Evolutionary conservation across 768 basidiomycete genomes (phyloP).

Genomic region (Daedalea quercina): DNA sequence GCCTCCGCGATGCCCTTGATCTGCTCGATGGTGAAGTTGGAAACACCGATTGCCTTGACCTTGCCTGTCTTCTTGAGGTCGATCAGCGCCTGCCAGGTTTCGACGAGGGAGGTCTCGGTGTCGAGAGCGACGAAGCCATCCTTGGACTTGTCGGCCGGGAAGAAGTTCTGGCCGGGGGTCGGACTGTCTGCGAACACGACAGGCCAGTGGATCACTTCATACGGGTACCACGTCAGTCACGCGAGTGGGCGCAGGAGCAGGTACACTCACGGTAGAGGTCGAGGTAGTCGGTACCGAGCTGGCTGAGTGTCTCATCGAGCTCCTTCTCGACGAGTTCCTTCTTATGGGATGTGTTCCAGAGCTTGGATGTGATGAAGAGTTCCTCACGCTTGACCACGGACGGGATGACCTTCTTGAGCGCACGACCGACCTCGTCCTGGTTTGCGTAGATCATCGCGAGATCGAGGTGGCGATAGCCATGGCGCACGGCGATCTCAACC

Average conservation of each 20-base stretch:
- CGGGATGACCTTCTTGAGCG: slow-evolving; percentile 71
- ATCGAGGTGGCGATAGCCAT: slow-evolving; percentile 83
- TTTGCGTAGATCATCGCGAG: slow-evolving; percentile 76
- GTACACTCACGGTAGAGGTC: slow-evolving; percentile 38
- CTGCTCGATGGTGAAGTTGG: slow-evolving; percentile 68
- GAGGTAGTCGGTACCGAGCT: slow-evolving; percentile 70
- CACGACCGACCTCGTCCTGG: slow-evolving; percentile 64
- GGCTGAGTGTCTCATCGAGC: slow-evolving; percentile 67
- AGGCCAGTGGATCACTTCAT: slow-evolving; percentile 73
- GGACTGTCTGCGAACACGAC: slow-evolving; percentile 41
- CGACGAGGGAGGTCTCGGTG: slow-evolving; percentile 50
- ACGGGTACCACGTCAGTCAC: too few relatives aligned
- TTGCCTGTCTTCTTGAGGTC: slow-evolving; percentile 62
- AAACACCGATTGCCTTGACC: slow-evolving; percentile 72
- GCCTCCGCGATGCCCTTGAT: slow-evolving; percentile 61
- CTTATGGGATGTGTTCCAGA: slow-evolving; percentile 74
- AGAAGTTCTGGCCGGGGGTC: slow-evolving; percentile 43
- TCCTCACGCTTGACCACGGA: slow-evolving; percentile 75
- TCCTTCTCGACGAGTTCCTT: slow-evolving; percentile 63
- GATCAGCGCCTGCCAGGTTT: slow-evolving; percentile 82
- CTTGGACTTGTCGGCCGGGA: slow-evolving; percentile 43
- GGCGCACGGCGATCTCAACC: slow-evolving; percentile 70
- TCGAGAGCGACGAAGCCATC: slow-evolving; percentile 49
- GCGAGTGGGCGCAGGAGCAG: too few relatives aligned
- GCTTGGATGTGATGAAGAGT: slow-evolving; percentile 75